Evolutionary conservation across 2,329 filamentous ascomycete genomes (phyloP).

Genomic region (Xylaria sp.): DNA sequence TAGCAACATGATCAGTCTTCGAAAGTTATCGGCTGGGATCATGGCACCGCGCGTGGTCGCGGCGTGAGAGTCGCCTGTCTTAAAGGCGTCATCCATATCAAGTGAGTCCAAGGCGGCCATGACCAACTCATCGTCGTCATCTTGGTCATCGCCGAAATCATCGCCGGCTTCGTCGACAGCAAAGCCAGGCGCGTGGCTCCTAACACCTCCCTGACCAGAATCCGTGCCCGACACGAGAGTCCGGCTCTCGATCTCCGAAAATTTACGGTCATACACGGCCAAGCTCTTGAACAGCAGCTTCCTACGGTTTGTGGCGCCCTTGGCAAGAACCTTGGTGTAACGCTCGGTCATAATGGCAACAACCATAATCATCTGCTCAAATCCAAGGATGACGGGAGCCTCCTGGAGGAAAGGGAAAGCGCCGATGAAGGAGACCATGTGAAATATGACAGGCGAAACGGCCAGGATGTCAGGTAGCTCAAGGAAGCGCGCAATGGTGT

Average conservation of each 20-base stretch:
- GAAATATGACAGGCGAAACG: conserved; percentile 74
- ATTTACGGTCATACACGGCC: conserved; percentile 74
- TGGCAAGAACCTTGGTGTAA: conserved; percentile 70
- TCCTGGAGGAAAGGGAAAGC: conserved; percentile 78
- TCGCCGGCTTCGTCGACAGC: conserved; percentile 58
- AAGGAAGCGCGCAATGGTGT: conserved; percentile 76
- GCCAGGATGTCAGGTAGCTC: conserved; percentile 76
- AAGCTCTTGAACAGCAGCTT: conserved; percentile 77
- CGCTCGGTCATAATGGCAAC: conserved; percentile 77
- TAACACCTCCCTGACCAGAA: conserved; percentile 8
- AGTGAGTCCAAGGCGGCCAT: conserved; percentile 75
- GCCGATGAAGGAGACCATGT: conserved; percentile 76
- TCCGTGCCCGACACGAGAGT: conserved; percentile 32
- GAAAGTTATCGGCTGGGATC: conserved; percentile 78
- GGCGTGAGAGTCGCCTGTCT: conserved; percentile 57
- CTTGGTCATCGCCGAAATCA: conserved; percentile 56
- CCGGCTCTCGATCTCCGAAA: conserved; percentile 50
- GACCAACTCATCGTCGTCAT: conserved; percentile 68
- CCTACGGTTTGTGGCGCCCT: conserved; percentile 65
- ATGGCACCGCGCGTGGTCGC: conserved; percentile 69
- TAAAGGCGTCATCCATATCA: conserved; percentile 70
- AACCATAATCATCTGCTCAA: conserved; percentile 76
- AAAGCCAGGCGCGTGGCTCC: conserved; percentile 53
- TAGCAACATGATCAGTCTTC: conserved; percentile 75
- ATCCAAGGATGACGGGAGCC: conserved; percentile 74